A percentile compares a stretch with the other conserved stretches of the same genome.
These are phyloP conservation scores for Parasarocladium wereldwijsianum DNA, from an alignment of 2,329 filamentous ascomycete genomes.

Conservation along the genomic window DNA sequence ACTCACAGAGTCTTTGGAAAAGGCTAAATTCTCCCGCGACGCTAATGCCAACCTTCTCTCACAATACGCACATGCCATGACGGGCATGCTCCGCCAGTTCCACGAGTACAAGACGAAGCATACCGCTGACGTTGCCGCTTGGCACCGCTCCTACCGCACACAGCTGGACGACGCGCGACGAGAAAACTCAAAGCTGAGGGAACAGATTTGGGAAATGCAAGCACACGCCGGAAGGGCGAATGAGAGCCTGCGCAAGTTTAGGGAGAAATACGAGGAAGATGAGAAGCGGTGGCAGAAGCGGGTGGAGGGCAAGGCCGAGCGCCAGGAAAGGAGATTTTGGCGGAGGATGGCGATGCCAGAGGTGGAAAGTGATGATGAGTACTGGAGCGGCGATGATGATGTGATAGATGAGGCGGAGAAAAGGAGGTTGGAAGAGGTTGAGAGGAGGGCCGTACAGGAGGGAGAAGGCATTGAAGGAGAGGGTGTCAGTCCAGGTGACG, in stretches of 20 bases:
- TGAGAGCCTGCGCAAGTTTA: constrained; percentile 40
- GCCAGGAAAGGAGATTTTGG: constrained; percentile 50
- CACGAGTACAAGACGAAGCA: constrained; percentile 52
- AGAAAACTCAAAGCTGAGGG: constrained; percentile 46
- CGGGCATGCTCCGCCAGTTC: constrained; percentile 45
- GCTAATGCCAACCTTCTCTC: constrained; percentile 43
- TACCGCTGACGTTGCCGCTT: constrained; percentile 43
- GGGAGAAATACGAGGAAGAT: constrained; percentile 41
- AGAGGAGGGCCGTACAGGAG: constrained; percentile 25
- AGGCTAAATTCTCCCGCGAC: constrained; percentile 43
- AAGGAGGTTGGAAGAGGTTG: constrained; percentile 34
- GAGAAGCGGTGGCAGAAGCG: constrained; percentile 36
- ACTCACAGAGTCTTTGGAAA: constrained; percentile 46
- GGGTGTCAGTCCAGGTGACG: background rate
- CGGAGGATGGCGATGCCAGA: constrained; percentile 51
- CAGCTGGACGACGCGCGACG: constrained; percentile 51
- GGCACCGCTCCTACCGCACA: constrained; percentile 51
- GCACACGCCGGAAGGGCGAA: constrained; percentile 43
- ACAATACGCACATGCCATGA: constrained; percentile 42
- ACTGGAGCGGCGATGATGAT: constrained; percentile 52
- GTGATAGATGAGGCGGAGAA: constrained; percentile 47
- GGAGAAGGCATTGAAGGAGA: constrained; percentile 11
- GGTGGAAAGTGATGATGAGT: constrained; percentile 42
- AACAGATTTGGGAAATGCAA: constrained; percentile 55
- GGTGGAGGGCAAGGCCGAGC: constrained; percentile 34